Evolutionary conservation across 2,329 filamentous ascomycete genomes (phyloP), one percentile per base, ranked within the genome.

Genomic region (Xylaria sp.): DNA sequence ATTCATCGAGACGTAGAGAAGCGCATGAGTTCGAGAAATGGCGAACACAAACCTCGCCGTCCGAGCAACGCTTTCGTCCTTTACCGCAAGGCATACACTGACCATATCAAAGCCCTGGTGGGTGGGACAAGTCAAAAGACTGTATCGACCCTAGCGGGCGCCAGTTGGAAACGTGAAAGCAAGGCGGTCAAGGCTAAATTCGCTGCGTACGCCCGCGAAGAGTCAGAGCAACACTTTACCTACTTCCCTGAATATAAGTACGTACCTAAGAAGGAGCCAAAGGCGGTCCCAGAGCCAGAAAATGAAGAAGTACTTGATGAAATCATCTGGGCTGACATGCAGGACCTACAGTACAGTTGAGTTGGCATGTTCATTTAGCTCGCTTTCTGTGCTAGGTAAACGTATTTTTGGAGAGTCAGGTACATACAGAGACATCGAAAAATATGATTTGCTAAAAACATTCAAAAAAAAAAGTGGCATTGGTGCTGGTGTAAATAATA

Each of bases 51-150:
- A 33, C n/a, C 63, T 1, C 17, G 10, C 9, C 51, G 63, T 0
- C 69, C 69, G 0, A 4, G 38, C 0, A 71, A 69, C 42, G 23
- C 57, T 4, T 71, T 69, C 33, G 28, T 71, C 2, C 59, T 69
- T 3, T 71, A 71, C 42, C 60, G 67, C 9, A 54, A 23, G 31
- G 54, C 60, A 3, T 67, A 63, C 31, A 2, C 0, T 5, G 13
- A 59, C 0, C 7, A 40, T 4, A n/a, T 36, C 3, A 28, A 26
- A 17, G 15, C n/a, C 15, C 1, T 48, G 31, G 9, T 17, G 17
- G 6, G 28, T 3, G 11, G 4, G 17, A 23, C 10, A 2, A 23
- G 23, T 33, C 2, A 26, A 3, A 0, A 7, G 2, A 6, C 7
- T 1, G 20, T 6, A 1, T 7, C 0, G 1, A 5, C 17, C 15